Percentiles rank a stretch among this genome's conserved stretches.
Evolutionary conservation across 495 filamentous ascomycete species (phyloP).

Genomic region (Penicillium chermesinum): DNA sequence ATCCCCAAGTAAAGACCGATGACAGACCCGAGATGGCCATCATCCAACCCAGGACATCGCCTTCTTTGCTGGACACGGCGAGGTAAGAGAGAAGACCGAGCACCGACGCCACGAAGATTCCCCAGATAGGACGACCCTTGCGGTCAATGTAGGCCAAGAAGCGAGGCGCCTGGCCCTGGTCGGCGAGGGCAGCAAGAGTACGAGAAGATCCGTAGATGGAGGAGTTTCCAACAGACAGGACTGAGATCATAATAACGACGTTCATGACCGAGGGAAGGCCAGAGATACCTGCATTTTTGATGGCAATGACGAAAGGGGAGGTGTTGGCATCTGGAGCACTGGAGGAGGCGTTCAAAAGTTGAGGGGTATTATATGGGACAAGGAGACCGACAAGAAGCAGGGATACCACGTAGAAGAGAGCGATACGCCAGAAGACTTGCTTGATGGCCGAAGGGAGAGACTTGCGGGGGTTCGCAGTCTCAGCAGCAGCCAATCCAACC

Average conservation of each 20-base stretch:
- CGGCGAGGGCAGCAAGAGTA: constrained; percentile 79
- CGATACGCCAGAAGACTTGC: constrained; percentile 95
- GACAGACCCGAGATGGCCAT: constrained; percentile 83
- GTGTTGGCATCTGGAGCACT: constrained; percentile 63
- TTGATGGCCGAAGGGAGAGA: constrained; percentile 82
- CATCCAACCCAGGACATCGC: constrained; percentile 77
- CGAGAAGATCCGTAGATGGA: constrained; percentile 83
- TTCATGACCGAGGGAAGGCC: constrained; percentile 83
- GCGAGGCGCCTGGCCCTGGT: constrained; percentile 74
- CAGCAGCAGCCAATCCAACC: constrained; percentile 86
- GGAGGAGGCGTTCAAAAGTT: constrained; percentile 51
- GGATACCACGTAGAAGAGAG: constrained; percentile 77
- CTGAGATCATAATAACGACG: constrained; percentile 80
- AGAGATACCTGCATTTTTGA: constrained; percentile 70
- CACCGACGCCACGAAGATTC: constrained; percentile 61
- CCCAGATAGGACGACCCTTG: constrained; percentile 70
- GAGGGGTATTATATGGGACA: constrained; percentile 61
- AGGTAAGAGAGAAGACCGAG: constrained; percentile 78
- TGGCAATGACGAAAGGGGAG: constrained; percentile 88
- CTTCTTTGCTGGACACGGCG: constrained; percentile 59
- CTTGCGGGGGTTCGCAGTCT: constrained; percentile 82
- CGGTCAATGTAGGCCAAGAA: constrained; percentile 80
- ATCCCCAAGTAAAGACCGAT: constrained; percentile 90
- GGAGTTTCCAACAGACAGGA: constrained; percentile 82
- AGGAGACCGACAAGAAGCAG: constrained; percentile 68